Percentiles rank a stretch among this genome's conserved stretches.
phyloP scores from a whole-genome alignment of 345 rosid genomes.

The Clarkia xantiana region DNA sequence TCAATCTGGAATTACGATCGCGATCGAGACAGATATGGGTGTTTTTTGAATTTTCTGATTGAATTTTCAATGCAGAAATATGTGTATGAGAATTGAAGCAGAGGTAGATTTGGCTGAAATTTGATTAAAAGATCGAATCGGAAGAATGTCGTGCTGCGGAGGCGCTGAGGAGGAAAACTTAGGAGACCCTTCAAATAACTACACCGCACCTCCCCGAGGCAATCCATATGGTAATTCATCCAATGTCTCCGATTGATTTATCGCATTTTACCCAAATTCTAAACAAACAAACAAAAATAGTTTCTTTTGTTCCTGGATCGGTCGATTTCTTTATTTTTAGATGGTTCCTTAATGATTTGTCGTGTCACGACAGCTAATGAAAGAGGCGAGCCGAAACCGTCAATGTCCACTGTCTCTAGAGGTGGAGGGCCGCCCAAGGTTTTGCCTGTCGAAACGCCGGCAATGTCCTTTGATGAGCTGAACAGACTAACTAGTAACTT shows the following conservation, averaged over 20 bases:
- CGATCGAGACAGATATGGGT: too few species aligned
- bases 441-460: constrained; percentile 71
- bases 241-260: too few species aligned
- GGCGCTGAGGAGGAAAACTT: constrained; percentile 70
- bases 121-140: constrained; percentile 3
- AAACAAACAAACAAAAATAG: too few species aligned
- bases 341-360: too few species aligned
- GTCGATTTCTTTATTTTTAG: too few species aligned
- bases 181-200: constrained; percentile 53
- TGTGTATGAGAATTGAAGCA: too few species aligned
- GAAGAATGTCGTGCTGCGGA: constrained; percentile 78
- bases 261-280: too few species aligned
- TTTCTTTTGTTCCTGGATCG: too few species aligned
- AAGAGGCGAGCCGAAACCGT: constrained; percentile 62
- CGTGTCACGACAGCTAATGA: constrained; percentile 21
- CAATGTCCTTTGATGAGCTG: constrained; percentile 49
- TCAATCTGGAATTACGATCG: too few species aligned
- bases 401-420: constrained; percentile 23
- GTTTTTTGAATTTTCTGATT: too few species aligned
- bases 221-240: constrained; percentile 24
- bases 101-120: constrained; percentile 1
- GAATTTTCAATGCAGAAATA: not conserved
- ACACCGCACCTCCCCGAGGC: constrained; percentile 70
- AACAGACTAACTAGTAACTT: constrained; percentile 52
- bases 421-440: constrained; percentile 63